A percentile compares a stretch with the other conserved stretches of the same genome.
These are phyloP conservation scores for Ogataea degrootiae DNA, from an alignment of 805 yeast species.

Conservation along the genomic window DNA sequence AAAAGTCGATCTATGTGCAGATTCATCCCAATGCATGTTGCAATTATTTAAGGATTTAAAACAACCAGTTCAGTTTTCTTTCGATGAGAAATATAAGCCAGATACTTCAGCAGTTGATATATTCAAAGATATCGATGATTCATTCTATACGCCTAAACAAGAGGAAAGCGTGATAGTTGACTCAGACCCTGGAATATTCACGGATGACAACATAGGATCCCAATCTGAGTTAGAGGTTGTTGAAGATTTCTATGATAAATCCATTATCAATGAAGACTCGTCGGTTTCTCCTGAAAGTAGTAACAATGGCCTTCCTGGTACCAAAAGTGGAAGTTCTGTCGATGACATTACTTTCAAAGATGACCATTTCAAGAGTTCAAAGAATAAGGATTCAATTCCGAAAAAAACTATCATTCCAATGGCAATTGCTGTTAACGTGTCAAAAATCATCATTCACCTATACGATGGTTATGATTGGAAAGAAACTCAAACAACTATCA, in stretches of 20 bases:
- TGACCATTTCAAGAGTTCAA: constrained; percentile 16
- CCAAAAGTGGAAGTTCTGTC: constrained; percentile 1
- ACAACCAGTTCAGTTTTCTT: constrained; percentile 56
- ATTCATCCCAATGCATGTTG: constrained; percentile 67
- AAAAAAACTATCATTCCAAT: constrained; percentile 23
- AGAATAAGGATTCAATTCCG: neutral
- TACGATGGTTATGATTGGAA: constrained; percentile 95
- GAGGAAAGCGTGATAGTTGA: neutral
- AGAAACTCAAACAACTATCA: constrained; percentile 63
- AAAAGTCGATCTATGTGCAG: constrained; percentile 68
- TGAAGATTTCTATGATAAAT: constrained; percentile 26
- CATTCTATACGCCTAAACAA: constrained; percentile 21
- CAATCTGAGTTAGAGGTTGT: constrained; percentile 17
- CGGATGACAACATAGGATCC: constrained; percentile 5
- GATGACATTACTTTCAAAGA: constrained; percentile 18
- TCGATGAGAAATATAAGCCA: constrained; percentile 54
- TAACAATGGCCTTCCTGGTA: constrained; percentile 5
- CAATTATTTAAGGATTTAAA: constrained; percentile 70
- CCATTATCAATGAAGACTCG: constrained; percentile 13
- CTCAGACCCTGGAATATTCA: constrained; percentile 12
- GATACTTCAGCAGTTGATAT: constrained; percentile 34
- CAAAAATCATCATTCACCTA: constrained; percentile 42
- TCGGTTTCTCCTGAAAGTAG: constrained; percentile 5
- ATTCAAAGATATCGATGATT: constrained; percentile 37
- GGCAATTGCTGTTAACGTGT: constrained; percentile 29